These are phyloP conservation scores for Neurospora terricola DNA, from an alignment of 495 filamentous ascomycete species.

Conservation along the genomic window DNA sequence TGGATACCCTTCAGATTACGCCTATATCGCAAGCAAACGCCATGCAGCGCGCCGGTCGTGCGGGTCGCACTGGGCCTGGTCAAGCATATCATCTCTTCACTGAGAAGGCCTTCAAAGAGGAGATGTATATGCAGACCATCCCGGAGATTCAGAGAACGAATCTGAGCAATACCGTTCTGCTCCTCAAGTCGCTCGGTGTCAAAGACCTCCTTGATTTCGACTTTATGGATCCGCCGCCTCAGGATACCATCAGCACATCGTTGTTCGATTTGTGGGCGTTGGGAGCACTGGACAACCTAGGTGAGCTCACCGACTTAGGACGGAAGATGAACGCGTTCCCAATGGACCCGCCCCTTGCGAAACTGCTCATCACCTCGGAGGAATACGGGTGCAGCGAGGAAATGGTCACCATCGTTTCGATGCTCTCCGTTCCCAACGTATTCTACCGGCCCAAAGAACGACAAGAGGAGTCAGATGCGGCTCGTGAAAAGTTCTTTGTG, in stretches of 20 bases:
- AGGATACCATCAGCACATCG: conserved; percentile 95
- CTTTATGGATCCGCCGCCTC: conserved; percentile 98
- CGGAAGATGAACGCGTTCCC: conserved; percentile 94
- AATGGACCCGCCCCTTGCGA: conserved; percentile 90
- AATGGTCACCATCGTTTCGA: conserved; percentile 95
- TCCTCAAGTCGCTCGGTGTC: conserved; percentile 91
- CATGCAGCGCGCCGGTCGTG: conserved; percentile 84
- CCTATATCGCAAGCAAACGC: conserved; percentile 97
- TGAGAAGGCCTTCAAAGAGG: conserved; percentile 89
- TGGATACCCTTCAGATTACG: conserved; percentile 98
- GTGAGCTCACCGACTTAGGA: conserved; percentile 80
- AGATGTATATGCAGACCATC: conserved; percentile 95
- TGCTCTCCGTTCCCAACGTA: conserved; percentile 93
- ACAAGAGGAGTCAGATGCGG: conserved; percentile 91
- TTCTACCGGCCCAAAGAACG: conserved; percentile 98
- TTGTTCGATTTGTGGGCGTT: conserved; percentile 98
- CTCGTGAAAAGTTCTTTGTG: conserved; percentile 97
- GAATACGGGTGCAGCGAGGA: conserved; percentile 92
- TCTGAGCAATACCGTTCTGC: conserved; percentile 83
- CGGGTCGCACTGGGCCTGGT: conserved; percentile 89
- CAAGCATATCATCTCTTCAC: conserved; percentile 94
- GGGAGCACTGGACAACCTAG: conserved; percentile 86
- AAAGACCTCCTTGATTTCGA: conserved; percentile 94
- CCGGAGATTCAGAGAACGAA: conserved; percentile 98
- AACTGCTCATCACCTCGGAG: conserved; percentile 80